Base-by-base conservation (phyloP, 2,329 filamentous ascomycete species). In the Ilyonectria sp. region DNA sequence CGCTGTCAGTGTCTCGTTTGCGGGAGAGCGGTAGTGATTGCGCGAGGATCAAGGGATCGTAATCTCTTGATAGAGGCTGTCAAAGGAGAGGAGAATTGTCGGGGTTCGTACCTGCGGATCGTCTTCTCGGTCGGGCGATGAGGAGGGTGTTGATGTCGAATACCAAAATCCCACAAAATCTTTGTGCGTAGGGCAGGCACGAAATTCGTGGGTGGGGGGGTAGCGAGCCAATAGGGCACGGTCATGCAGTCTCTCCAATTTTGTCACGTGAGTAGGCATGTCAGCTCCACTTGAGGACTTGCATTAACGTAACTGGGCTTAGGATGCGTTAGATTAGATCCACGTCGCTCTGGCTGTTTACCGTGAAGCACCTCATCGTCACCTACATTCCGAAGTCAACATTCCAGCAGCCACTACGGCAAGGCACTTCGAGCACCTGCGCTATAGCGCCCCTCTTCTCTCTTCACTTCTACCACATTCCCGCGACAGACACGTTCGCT, bases 101-200 rank as follows among this genome's bases (percentile, higher is more conserved):
- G 71, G 70, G 63, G 68, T 64, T 80, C 81, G 79, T 82, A 82
- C 81, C 81, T 82, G 79, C 79, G 78, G 77, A 77, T 82, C 80
- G 80, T 80, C 77, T 79, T 79, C 75, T 77, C 77, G 74, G 75
- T 79, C 75, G 79, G 79, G 77, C 79, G 78, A 79, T 80, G 77
- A 77, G 73, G 75, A 78, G 75, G 50, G 75, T 79, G 77, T 77
- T 80, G 76, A 76, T 76, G 77, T 79, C 76, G 72, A 75, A 75
- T 77, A 73, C 72, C 61, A 77, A 76, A 80, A 79, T 79, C 79
- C 79, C 79, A 77, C 78, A 81, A 81, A 82, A 75, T 81, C 79
- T 81, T 80, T 82, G 80, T 82, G 80, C 79, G 80, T 81, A 82
- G 79, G 78, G 79, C 79, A 80, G 78, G 78, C 78, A 78, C 76